Evolutionary conservation across 2,329 filamentous ascomycete genomes (phyloP).

Genomic region (Aspergillus texensis): DNA sequence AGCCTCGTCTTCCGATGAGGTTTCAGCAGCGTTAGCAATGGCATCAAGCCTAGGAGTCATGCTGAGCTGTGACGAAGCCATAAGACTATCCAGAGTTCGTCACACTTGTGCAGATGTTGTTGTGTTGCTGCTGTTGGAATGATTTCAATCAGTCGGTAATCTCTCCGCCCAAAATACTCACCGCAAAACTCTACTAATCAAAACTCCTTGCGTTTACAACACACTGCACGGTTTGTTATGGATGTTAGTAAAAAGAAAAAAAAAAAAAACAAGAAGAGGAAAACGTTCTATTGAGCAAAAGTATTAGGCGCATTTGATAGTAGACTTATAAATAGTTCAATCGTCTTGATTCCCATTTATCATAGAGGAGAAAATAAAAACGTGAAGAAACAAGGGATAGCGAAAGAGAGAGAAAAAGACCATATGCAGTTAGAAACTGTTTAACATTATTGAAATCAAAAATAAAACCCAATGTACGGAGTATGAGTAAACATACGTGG

Average conservation of each 20-base stretch:
- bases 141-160: neutral
- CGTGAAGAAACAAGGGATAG: neutral
- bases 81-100: slow-evolving; percentile 14
- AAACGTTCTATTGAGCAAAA: neutral
- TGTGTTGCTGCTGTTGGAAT: neutral
- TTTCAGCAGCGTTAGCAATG: slow-evolving; percentile 22
- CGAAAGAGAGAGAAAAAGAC: neutral
- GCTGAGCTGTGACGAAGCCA: slow-evolving; percentile 24
- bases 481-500: too few relatives aligned
- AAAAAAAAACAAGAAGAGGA: neutral
- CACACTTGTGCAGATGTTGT: slow-evolving; percentile 7
- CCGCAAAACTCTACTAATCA: slow-evolving; percentile 3
- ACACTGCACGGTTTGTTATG: neutral
- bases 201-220: neutral
- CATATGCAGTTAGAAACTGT: too few relatives aligned
- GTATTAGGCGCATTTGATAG: neutral
- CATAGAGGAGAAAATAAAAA: too few relatives aligned
- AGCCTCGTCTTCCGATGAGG: slow-evolving; percentile 12
- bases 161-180: slow-evolving; percentile 6
- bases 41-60: slow-evolving; percentile 18
- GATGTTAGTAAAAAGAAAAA: neutral
- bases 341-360: neutral
- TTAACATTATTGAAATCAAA: too few relatives aligned
- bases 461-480: too few relatives aligned
- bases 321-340: neutral